A percentile compares a stretch with the other conserved stretches of the same genome.
Conservation (phyloP, 2,329 filamentous ascomycete species). For the Ophiostoma fasciatum region DNA sequence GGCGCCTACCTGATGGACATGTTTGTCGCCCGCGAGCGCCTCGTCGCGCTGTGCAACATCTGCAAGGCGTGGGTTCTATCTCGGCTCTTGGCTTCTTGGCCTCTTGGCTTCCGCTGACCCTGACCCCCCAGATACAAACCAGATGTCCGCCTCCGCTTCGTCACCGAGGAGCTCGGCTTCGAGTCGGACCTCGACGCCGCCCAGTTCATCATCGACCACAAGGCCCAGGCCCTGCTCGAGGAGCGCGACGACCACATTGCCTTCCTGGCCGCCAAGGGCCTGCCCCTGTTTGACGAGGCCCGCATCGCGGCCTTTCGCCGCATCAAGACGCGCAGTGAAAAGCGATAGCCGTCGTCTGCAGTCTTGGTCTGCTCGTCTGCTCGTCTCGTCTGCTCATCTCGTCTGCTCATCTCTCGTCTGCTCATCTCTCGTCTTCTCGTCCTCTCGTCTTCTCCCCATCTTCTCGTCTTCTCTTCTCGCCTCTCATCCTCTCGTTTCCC, state of each 20-base stretch:
- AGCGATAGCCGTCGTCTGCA: constrained; percentile 43
- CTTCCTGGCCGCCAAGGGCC: constrained; percentile 61
- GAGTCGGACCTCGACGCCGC: constrained; percentile 82
- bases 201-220: constrained; percentile 75
- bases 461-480: neutral
- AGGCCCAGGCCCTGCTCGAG: constrained; percentile 61
- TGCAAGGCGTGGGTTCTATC: constrained; percentile 73
- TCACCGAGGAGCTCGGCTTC: constrained; percentile 92
- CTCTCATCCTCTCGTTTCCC: neutral
- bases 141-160: constrained; percentile 74
- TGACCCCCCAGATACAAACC: constrained; percentile 71
- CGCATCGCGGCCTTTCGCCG: constrained; percentile 62
- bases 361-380: constrained; percentile 1
- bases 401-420: neutral
- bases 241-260: constrained; percentile 60
- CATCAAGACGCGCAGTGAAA: constrained; percentile 91
- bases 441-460: neutral
- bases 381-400: neutral
- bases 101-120: too few species aligned
- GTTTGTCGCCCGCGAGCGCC: constrained; percentile 88
- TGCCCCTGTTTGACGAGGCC: constrained; percentile 56
- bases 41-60: constrained; percentile 79
- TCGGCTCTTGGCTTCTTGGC: neutral
- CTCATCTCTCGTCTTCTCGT: neutral
- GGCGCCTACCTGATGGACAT: constrained; percentile 98